Percentiles rank a stretch among this genome's conserved stretches.
These are phyloP conservation scores for Fusarium drepaniforme DNA, from an alignment of 2,329 filamentous ascomycete genomes.

Conservation along the genomic window DNA sequence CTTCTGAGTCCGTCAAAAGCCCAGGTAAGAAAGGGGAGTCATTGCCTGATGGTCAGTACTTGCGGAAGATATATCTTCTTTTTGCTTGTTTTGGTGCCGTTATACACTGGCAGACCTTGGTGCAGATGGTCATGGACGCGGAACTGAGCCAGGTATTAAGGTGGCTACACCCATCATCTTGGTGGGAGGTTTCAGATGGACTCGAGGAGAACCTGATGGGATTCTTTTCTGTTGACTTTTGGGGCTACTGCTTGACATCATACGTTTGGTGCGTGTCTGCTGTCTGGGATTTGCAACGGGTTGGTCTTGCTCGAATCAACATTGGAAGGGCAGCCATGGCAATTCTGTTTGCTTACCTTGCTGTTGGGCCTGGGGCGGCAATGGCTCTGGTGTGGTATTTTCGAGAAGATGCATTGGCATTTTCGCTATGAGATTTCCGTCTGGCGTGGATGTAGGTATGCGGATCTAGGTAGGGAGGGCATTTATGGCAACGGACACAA, in stretches of 20 bases:
- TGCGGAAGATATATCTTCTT: not conserved
- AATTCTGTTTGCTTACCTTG: not conserved
- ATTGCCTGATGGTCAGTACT: not conserved
- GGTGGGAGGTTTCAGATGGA: not conserved
- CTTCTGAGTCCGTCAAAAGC: not conserved
- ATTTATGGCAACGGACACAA: too few relatives aligned
- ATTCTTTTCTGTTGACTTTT: conserved; percentile 13
- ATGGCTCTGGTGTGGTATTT: conserved; percentile 26
- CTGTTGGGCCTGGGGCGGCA: conserved; percentile 18
- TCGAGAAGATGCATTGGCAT: conserved; percentile 13
- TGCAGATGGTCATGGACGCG: not conserved
- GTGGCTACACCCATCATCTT: conserved; percentile 10
- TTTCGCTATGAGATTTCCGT: not conserved
- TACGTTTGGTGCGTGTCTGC: conserved; percentile 19
- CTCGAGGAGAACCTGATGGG: conserved; percentile 6
- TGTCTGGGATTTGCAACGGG: conserved; percentile 20
- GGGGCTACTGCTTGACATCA: conserved; percentile 12
- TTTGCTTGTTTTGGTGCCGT: not conserved
- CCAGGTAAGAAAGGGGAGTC: not conserved
- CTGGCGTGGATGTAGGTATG: too few relatives aligned
- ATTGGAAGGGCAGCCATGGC: not conserved
- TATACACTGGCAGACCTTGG: not conserved
- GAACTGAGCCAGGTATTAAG: not conserved
- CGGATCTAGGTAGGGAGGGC: too few relatives aligned
- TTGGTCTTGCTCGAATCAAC: conserved; percentile 8